Evolutionary conservation across 371 early-diverging fungal species (phyloP), one percentile per base, ranked within the genome.

Genomic region (Syncephalis plumigaleata): DNA sequence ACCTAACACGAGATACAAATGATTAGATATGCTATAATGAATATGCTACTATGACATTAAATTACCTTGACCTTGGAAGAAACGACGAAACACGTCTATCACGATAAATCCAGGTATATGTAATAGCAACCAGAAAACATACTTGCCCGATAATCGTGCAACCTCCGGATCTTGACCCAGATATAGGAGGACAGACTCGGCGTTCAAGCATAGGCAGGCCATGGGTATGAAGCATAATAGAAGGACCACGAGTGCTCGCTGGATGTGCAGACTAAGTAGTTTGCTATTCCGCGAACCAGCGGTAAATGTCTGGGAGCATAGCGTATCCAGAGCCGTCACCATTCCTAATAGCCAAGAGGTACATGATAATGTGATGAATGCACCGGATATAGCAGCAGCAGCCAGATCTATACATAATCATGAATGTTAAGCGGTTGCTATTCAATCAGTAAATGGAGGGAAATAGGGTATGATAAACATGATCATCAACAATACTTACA

Each of bases 241-340:
- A 49, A 80, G 64, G 45, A 85, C 60, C 15, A 89, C 57, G 18
- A 88, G 65, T 0, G 79, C 79, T 13, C 91, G 73, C 59, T 87
- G 86, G 26, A 90, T 56, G 47, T 87, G 79, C 16, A 84, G 61
- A 9, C 90, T 88, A 7, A 85, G 63, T 3, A 76, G 53, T 23
- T 72, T 72, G 46, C 68, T 69, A 63, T 90, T 81, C 17, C 54
- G 56, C 5, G 75, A 61, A 4, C 31, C 31, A 2, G 44, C 51
- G 0, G 88, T 87, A 58, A 68, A 81, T 22, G 83, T 71, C 60
- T 91, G 90, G 20, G 81, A 77, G 53, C 88, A 88, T 43, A 91
- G 66, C 4, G 89, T 87, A 56, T 91, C 91, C 24, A 91, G 64
- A 0, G 83, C 89, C 36, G 84, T 75, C 7, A 79, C 75, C 46